phyloP scores from a whole-genome alignment of 1,284 basidiomycete genomes.

The Apiotrichum gamsii region DNA sequence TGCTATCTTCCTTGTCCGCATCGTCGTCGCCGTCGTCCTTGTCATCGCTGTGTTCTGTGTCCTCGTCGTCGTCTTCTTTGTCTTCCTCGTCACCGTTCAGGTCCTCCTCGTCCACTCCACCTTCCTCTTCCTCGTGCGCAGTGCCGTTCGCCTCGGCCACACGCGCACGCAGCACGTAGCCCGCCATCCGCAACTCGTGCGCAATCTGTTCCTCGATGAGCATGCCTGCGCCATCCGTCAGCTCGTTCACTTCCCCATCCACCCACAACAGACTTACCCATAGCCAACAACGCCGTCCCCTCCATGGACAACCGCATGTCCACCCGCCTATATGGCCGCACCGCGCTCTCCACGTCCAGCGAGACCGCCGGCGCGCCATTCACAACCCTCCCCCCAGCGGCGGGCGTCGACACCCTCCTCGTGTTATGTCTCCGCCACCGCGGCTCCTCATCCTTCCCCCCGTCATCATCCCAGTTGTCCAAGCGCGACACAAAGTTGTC shows the following conservation, averaged over 20 bases:
- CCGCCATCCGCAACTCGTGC: conserved; percentile 13
- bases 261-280: conserved; percentile 26
- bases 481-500: no score
- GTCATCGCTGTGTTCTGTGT: not conserved
- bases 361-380: no score
- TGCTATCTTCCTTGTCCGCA: not conserved
- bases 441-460: no score
- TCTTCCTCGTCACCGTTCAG: not conserved
- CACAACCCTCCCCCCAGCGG: no score
- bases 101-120: not conserved
- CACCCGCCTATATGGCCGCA: conserved; percentile 4
- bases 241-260: not conserved
- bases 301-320: conserved; percentile 35
- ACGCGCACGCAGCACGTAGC: no score
- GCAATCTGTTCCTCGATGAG: conserved; percentile 27
- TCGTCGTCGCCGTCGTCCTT: not conserved
- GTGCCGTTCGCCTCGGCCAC: no score
- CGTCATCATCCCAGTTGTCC: no score
- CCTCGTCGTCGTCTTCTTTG: not conserved
- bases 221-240: conserved; percentile 17
- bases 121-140: no score
- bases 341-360: not conserved
- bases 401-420: no score
- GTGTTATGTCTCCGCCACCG: no score
- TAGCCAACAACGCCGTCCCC: conserved; percentile 28